Evolutionary conservation across 139 green algal species (phyloP).

Genomic region (Tetraselmis striata): DNA sequence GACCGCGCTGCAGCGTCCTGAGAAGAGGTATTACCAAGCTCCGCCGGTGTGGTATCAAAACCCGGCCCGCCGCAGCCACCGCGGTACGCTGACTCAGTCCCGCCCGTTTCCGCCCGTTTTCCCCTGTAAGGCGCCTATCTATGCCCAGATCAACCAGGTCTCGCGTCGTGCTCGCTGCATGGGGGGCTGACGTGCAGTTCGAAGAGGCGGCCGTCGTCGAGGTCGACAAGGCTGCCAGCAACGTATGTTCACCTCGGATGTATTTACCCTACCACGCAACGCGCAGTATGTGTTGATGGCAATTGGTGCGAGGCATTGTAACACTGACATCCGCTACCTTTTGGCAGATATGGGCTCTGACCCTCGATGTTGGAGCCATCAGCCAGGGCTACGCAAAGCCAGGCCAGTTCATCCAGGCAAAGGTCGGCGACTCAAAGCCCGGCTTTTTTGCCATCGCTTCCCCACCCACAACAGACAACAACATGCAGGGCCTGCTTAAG

Average conservation of each 20-base stretch:
- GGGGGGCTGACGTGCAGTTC: neutral
- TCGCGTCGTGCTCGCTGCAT: neutral
- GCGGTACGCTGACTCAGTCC: no score
- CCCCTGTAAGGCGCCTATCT: neutral
- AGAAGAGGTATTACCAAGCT: no score
- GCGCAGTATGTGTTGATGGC: no score
- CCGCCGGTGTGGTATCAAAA: no score
- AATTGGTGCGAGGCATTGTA: no score
- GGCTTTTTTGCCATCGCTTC: conserved; percentile 90
- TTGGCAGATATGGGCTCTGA: conserved; percentile 22
- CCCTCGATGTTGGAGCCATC: neutral
- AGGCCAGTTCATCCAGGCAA: conserved; percentile 80
- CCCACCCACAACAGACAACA: conserved; percentile 29
- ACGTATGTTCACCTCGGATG: no score
- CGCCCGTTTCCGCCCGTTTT: neutral
- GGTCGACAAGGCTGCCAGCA: neutral
- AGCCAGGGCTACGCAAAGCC: conserved; percentile 60
- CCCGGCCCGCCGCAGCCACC: no score
- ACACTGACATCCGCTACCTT: neutral
- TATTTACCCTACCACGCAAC: no score
- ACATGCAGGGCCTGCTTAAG: neutral
- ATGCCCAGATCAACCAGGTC: neutral
- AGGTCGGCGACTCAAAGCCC: conserved; percentile 65
- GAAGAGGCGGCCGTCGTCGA: neutral
- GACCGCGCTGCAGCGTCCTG: no score